phyloP scores from a whole-genome alignment of 805 yeast species.

The Ogataea dorogensis region DNA sequence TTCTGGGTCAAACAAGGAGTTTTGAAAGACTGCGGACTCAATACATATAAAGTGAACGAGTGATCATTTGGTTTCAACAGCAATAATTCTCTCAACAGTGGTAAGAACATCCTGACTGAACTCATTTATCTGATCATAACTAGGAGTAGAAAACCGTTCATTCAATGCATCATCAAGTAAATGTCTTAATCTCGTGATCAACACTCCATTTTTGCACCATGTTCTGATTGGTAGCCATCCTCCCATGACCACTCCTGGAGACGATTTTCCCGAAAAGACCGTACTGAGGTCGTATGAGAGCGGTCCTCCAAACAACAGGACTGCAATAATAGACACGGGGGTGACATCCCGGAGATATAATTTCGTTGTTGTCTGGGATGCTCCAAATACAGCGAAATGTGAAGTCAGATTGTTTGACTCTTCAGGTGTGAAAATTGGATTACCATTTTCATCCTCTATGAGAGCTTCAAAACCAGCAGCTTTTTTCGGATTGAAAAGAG shows the following conservation, averaged over 20 bases:
- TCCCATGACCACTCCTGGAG: constrained; percentile 85
- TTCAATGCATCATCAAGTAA: constrained; percentile 68
- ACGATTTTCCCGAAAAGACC: constrained; percentile 42
- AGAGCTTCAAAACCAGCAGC: constrained; percentile 16
- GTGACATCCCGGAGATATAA: constrained; percentile 73
- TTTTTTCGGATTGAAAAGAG: constrained; percentile 49
- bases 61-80: constrained; percentile 17
- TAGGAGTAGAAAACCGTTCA: constrained; percentile 54
- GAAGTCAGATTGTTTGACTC: constrained; percentile 34
- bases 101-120: constrained; percentile 37
- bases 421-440: constrained; percentile 32
- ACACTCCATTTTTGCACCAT: constrained; percentile 92
- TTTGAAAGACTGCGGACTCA: constrained; percentile 39
- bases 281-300: constrained; percentile 54
- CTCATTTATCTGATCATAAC: constrained; percentile 25
- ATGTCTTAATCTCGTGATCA: constrained; percentile 66
- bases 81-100: constrained; percentile 40
- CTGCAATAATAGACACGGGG: constrained; percentile 70
- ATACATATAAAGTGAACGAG: constrained; percentile 43
- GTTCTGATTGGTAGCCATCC: constrained; percentile 88
- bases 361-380: constrained; percentile 61
- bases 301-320: constrained; percentile 79
- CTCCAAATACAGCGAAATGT: constrained; percentile 61
- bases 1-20: constrained; percentile 70
- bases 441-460: constrained; percentile 30